Conservation (phyloP, 805 yeast species). For the Saccharomycopsis oosterbeekiorum region DNA sequence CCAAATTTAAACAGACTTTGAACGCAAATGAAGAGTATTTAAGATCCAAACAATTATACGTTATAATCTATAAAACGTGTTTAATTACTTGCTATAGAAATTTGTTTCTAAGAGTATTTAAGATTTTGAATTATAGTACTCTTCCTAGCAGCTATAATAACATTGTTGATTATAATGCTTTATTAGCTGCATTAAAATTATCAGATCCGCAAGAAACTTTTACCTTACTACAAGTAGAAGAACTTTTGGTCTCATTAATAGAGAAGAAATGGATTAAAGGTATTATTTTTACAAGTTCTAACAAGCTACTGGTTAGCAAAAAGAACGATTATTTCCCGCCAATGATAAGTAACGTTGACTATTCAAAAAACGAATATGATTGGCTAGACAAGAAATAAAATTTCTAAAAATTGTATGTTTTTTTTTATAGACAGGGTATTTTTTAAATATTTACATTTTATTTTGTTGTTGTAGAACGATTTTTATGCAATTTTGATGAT, state of each 20-base stretch:
- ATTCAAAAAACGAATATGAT: constrained; percentile 8
- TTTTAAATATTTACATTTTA: neutral
- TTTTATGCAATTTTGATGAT: too few relatives aligned
- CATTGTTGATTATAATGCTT: constrained; percentile 3
- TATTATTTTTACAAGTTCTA: constrained; percentile 9
- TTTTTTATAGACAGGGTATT: neutral
- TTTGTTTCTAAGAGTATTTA: constrained; percentile 8
- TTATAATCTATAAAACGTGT: constrained; percentile 2
- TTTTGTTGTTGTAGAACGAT: too few relatives aligned
- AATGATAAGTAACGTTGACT: neutral
- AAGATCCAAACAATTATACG: constrained; percentile 2
- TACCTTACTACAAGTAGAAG: constrained; percentile 8
- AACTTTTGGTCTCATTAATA: constrained; percentile 14
- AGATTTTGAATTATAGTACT: constrained; percentile 3
- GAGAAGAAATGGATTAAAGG: constrained; percentile 15
- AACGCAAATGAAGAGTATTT: neutral
- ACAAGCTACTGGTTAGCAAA: constrained; percentile 5
- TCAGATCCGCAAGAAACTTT: neutral
- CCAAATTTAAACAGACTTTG: neutral
- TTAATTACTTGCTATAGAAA: constrained; percentile 7
- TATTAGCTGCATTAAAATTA: constrained; percentile 2
- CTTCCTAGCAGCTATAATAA: constrained; percentile 3
- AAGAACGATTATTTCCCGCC: constrained; percentile 15
- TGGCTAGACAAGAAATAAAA: constrained; percentile 12
- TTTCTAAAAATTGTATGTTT: neutral